These are phyloP conservation scores for Verticillium alfalfae DNA, from an alignment of 2,329 filamentous ascomycete genomes.

Conservation along the genomic window DNA sequence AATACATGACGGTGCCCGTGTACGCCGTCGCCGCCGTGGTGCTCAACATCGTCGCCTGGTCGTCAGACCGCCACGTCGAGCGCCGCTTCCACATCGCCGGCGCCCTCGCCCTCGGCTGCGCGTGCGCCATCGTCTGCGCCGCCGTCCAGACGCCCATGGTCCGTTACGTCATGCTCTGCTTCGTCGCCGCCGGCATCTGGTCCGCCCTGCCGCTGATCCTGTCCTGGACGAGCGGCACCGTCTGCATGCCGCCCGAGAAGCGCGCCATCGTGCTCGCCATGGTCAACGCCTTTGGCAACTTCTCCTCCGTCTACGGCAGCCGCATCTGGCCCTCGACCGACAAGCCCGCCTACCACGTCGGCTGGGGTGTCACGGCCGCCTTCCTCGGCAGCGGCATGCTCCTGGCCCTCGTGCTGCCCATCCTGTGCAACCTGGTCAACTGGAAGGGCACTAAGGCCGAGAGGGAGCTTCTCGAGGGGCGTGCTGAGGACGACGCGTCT, in stretches of 20 bases:
- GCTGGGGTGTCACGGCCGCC: constrained; percentile 20
- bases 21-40: constrained; percentile 38
- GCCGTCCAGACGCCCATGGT: constrained; percentile 14
- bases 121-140: constrained; percentile 28
- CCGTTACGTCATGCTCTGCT: constrained; percentile 22
- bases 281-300: constrained; percentile 24
- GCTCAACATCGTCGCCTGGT: constrained; percentile 50
- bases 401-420: constrained; percentile 15
- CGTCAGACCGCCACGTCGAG: constrained; percentile 47
- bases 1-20: constrained; percentile 48
- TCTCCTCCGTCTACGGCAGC: constrained; percentile 23
- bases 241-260: constrained; percentile 21
- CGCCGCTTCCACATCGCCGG: constrained; percentile 51
- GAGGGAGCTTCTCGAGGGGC: constrained; percentile 6
- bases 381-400: constrained; percentile 18
- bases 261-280: constrained; percentile 22
- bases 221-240: constrained; percentile 19
- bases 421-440: constrained; percentile 11
- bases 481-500: background rate
- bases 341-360: constrained; percentile 16
- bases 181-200: constrained; percentile 18
- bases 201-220: constrained; percentile 18
- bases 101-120: constrained; percentile 44
- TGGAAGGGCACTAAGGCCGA: constrained; percentile 12
- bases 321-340: constrained; percentile 21